Conservation (phyloP, 2,329 filamentous ascomycete species). For the Sporothrix brasiliensis region DNA sequence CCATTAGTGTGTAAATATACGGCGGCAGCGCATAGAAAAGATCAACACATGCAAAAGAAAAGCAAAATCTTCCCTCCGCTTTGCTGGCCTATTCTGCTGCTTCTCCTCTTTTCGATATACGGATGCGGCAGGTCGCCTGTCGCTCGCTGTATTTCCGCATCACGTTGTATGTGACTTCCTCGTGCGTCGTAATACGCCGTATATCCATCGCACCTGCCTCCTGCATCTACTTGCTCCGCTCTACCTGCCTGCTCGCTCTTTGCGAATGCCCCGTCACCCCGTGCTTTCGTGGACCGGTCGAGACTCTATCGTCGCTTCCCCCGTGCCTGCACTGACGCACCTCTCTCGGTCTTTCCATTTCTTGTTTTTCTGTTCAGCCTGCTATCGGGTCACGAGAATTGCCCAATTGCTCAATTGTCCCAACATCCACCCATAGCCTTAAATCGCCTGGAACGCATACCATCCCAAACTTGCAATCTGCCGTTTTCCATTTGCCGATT, state of each 20-base stretch:
- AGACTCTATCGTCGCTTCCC: constrained; percentile 22
- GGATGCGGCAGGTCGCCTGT: constrained; percentile 9
- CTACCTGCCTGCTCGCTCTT: not conserved
- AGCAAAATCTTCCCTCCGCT: not conserved
- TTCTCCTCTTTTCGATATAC: constrained; percentile 16
- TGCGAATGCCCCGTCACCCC: constrained; percentile 14
- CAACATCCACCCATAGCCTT: not conserved
- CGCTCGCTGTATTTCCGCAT: not conserved
- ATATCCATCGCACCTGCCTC: too few species aligned
- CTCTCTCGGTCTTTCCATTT: constrained; percentile 1
- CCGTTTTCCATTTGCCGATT: not conserved
- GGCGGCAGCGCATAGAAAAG: not conserved
- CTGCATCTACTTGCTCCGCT: not conserved
- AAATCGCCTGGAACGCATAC: constrained; percentile 22
- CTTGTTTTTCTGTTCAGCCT: not conserved
- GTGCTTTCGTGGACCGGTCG: constrained; percentile 9
- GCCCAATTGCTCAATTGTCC: not conserved
- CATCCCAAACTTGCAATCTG: not conserved
- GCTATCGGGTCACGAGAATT: not conserved
- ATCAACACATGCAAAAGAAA: not conserved
- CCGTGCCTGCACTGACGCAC: constrained; percentile 19
- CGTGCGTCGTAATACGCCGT: too few species aligned
- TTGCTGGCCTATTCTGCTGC: not conserved
- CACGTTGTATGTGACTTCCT: too few species aligned
- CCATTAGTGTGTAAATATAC: constrained; percentile 7